Percentiles rank a stretch among this genome's conserved stretches.
phyloP scores from a whole-genome alignment of 768 basidiomycete genomes.

The Boletus rex-veris region DNA sequence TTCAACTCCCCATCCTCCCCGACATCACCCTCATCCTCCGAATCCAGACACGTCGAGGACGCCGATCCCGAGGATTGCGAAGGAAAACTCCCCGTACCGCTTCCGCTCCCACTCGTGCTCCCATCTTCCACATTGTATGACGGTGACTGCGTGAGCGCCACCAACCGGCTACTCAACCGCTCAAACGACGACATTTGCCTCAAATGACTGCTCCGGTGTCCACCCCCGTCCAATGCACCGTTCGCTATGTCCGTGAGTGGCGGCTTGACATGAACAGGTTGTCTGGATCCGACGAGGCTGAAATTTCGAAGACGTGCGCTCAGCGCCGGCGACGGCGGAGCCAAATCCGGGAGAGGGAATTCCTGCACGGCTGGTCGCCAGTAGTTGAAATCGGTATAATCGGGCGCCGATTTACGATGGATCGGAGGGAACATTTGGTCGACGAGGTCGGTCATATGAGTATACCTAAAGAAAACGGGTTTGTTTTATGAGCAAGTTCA shows the following conservation, averaged over 20 bases:
- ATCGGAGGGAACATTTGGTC: constrained; percentile 99
- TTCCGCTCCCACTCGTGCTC: neutral
- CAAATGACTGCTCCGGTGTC: constrained; percentile 42
- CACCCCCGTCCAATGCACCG: constrained; percentile 5
- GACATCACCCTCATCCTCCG: constrained; percentile 43
- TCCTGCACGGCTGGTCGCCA: constrained; percentile 85
- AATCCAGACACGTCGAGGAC: constrained; percentile 47
- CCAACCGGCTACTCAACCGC: constrained; percentile 57
- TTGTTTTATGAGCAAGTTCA: neutral
- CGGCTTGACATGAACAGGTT: constrained; percentile 27
- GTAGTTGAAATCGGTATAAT: constrained; percentile 96
- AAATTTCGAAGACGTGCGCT: constrained; percentile 84
- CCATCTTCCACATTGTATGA: constrained; percentile 27
- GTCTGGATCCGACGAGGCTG: constrained; percentile 60
- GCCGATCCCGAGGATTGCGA: constrained; percentile 53
- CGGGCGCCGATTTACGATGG: constrained; percentile 80
- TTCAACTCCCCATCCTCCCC: constrained; percentile 38
- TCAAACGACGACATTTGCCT: constrained; percentile 79
- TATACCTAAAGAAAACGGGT: constrained; percentile 57
- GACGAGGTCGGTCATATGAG: constrained; percentile 98
- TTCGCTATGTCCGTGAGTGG: constrained; percentile 19
- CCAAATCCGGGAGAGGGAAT: constrained; percentile 71
- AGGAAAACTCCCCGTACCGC: constrained; percentile 39
- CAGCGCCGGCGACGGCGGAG: constrained; percentile 88
- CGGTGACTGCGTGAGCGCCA: constrained; percentile 43